Conservation (phyloP, 306 rosid genomes). For the Cicer judaicum region DNA sequence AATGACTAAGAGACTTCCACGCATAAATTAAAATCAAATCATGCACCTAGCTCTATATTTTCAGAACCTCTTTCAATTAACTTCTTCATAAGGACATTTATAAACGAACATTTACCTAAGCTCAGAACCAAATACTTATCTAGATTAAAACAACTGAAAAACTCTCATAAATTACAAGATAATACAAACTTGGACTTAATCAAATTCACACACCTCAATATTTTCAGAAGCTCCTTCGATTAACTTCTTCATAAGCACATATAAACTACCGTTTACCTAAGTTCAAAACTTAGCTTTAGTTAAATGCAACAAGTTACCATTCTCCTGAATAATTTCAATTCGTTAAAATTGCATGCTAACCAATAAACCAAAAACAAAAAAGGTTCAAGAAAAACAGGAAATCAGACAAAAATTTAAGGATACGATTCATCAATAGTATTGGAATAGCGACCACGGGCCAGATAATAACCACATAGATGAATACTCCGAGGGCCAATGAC, state of each 20-base stretch:
- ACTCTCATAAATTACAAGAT: neutral
- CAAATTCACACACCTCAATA: neutral
- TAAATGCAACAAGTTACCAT: neutral
- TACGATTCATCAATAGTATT: constrained; percentile 60
- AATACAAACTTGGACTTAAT: neutral
- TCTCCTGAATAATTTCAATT: neutral
- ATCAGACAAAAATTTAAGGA: constrained; percentile 50
- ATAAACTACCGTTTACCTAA: neutral
- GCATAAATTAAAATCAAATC: neutral
- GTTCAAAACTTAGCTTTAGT: neutral
- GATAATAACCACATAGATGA: constrained; percentile 79
- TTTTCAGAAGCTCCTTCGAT: neutral
- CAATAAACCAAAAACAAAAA: neutral
- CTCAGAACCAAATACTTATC: neutral
- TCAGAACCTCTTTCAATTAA: neutral
- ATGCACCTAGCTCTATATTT: neutral
- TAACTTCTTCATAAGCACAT: neutral
- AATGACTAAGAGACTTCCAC: neutral
- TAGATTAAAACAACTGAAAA: neutral
- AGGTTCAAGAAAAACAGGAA: neutral
- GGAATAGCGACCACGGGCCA: constrained; percentile 39
- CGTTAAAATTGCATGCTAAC: neutral
- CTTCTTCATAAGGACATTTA: neutral
- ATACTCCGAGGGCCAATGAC: constrained; percentile 88
- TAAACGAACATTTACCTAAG: neutral